Percentiles rank a stretch among this genome's conserved stretches.
Conservation (phyloP, 768 basidiomycete species). For the Termitomyces sp. region DNA sequence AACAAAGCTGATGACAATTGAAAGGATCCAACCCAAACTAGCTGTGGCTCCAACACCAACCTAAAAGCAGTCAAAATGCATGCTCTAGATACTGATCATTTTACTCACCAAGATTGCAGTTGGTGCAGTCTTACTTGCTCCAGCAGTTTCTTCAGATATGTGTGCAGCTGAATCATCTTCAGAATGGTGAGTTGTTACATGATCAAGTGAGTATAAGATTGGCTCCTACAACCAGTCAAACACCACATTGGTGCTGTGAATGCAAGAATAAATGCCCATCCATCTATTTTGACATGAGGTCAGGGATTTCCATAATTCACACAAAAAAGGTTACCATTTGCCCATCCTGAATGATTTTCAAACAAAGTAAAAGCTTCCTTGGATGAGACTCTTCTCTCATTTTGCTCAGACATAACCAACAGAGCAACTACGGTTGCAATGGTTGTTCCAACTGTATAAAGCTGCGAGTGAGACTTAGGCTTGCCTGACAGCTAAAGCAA, state of each 20-base stretch:
- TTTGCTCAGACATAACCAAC: neutral
- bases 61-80: neutral
- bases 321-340: neutral
- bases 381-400: neutral
- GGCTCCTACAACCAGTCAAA: slow-evolving; percentile 60
- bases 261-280: slow-evolving; percentile 68
- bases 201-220: neutral
- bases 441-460: neutral
- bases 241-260: slow-evolving; percentile 81
- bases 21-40: neutral
- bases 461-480: neutral
- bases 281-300: slow-evolving; percentile 32
- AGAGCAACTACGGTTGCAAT: neutral
- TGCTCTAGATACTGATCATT: neutral
- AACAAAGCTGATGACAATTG: neutral
- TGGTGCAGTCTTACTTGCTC: slow-evolving; percentile 59
- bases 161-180: slow-evolving; percentile 74
- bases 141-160: slow-evolving; percentile 66
- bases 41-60: neutral
- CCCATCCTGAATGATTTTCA: neutral
- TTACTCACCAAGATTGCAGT: slow-evolving; percentile 44
- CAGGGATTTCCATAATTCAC: neutral
- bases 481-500: slow-evolving; percentile 11
- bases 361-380: neutral
- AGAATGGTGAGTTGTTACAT: neutral